Percentiles rank a stretch among this genome's conserved stretches.
These are phyloP conservation scores for Neocallimastix lanati DNA, from an alignment of 192 early-diverging fungal species.

Conservation along the genomic window DNA sequence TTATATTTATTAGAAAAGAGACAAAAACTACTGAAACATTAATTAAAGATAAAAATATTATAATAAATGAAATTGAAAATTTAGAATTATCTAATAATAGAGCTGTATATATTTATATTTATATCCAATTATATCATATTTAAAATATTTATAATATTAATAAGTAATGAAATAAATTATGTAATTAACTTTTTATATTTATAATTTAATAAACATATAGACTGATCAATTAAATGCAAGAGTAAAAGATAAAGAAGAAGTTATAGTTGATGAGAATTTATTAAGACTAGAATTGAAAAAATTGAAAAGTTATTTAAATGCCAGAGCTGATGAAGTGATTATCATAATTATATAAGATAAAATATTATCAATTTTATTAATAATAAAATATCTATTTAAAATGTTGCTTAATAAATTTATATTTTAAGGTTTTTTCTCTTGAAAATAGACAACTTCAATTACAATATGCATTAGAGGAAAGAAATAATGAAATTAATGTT, in stretches of 20 bases:
- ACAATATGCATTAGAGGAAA: conserved; percentile 33
- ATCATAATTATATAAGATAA: too few relatives aligned
- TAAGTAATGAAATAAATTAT: too few relatives aligned
- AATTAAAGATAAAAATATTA: conserved; percentile 17
- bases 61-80: conserved; percentile 26
- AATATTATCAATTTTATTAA: too few relatives aligned
- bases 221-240: conserved; percentile 24
- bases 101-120: conserved; percentile 13
- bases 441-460: conserved; percentile 29
- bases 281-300: conserved; percentile 34
- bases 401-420: too few relatives aligned
- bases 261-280: conserved; percentile 41
- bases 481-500: conserved; percentile 32
- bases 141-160: too few relatives aligned
- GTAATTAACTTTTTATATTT: too few relatives aligned
- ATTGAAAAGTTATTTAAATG: conserved; percentile 25
- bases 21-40: conserved; percentile 20
- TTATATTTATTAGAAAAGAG: conserved; percentile 14
- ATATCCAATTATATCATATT: too few relatives aligned
- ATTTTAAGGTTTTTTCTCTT: conserved; percentile 27
- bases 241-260: conserved; percentile 33
- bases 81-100: conserved; percentile 37
- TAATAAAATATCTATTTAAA: too few relatives aligned
- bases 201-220: too few relatives aligned
- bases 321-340: conserved; percentile 23